Conservation (phyloP, 2,329 filamentous ascomycete genomes). For the Apiospora kogelbergensis region DNA sequence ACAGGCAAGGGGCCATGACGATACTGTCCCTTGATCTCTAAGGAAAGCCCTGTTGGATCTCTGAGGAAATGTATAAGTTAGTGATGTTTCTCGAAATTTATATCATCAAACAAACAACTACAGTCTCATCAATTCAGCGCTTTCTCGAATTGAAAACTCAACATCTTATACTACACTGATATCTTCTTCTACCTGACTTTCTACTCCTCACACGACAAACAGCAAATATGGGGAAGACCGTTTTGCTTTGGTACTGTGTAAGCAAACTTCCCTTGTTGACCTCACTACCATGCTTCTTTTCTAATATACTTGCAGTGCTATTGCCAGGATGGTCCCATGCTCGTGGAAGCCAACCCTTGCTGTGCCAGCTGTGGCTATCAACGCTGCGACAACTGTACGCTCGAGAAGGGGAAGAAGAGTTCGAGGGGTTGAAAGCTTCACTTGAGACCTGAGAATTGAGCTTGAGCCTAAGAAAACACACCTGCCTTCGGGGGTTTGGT, state of each 20-base stretch:
- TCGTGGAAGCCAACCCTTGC: background rate
- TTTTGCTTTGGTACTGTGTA: background rate
- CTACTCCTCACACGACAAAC: too few relatives aligned
- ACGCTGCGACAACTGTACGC: background rate
- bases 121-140: too few relatives aligned
- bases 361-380: background rate
- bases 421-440: too few relatives aligned
- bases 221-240: background rate
- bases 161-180: too few relatives aligned
- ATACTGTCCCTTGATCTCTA: too few relatives aligned
- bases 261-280: background rate
- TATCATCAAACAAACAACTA: too few relatives aligned
- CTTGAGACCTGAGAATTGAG: too few relatives aligned
- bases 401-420: background rate
- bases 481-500: too few relatives aligned
- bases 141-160: too few relatives aligned
- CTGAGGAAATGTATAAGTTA: background rate
- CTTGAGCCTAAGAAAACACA: too few relatives aligned
- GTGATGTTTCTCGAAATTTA: background rate
- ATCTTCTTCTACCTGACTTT: too few relatives aligned
- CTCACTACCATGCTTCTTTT: accelerated
- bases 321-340: background rate
- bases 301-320: background rate
- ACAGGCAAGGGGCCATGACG: too few relatives aligned
- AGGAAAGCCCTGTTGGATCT: background rate